These are phyloP conservation scores for Ogataea wickerhamii DNA, from an alignment of 805 yeast species.

Conservation along the genomic window DNA sequence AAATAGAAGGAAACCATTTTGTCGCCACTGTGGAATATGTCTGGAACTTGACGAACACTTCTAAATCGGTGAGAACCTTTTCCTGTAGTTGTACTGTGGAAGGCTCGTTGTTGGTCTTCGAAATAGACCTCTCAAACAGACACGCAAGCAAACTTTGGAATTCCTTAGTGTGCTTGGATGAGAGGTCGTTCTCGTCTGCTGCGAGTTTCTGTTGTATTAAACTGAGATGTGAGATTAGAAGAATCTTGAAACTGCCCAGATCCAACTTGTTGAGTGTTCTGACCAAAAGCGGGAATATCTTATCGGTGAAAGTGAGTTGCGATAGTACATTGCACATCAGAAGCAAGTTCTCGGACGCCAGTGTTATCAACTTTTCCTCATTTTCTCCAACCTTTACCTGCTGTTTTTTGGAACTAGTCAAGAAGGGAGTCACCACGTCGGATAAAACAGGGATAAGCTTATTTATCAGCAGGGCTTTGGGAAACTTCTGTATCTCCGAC, in stretches of 20 bases:
- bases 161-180: conserved; percentile 22
- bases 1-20: conserved; percentile 67
- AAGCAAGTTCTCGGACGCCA: conserved; percentile 53
- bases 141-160: conserved; percentile 30
- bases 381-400: conserved; percentile 12
- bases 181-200: conserved; percentile 23
- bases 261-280: conserved; percentile 24
- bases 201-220: conserved; percentile 27
- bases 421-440: conserved; percentile 42
- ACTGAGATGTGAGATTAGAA: conserved; percentile 29
- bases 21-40: conserved; percentile 60
- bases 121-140: conserved; percentile 32
- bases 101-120: conserved; percentile 14
- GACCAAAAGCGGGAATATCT: conserved; percentile 48
- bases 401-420: conserved; percentile 24
- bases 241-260: conserved; percentile 29
- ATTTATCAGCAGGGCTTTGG: conserved; percentile 52
- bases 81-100: conserved; percentile 32
- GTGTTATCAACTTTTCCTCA: conserved; percentile 39
- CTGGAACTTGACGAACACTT: conserved; percentile 32
- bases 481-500: conserved; percentile 52
- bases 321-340: conserved; percentile 65
- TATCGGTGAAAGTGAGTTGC: conserved; percentile 72
- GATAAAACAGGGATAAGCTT: conserved; percentile 72
- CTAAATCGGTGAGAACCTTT: conserved; percentile 26